Evolutionary conservation across 805 yeast genomes (phyloP), one percentile per base, ranked within the genome.

Genomic region (Debaryomyces maramus): DNA sequence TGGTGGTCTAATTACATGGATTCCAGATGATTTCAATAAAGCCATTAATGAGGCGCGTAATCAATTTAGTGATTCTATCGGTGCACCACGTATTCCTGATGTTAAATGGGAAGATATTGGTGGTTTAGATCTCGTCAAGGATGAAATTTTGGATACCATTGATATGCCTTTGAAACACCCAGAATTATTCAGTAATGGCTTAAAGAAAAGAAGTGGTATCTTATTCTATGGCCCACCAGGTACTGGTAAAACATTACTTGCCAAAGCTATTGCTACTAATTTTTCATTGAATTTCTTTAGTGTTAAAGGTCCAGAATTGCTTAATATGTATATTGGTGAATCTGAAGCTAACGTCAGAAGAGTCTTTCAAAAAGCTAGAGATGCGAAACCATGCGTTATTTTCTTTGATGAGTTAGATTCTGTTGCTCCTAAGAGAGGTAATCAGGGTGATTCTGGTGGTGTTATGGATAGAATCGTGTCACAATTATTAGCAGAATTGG

Each of bases 381-480:
- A 93, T 62, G 97, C 98, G 10, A 86, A 84, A 58, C 99, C 99
- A 1, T 93, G 99, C 70, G 97, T 93, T 14, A 89, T 93, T 13
- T 93, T 93, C 63, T 93, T 93, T 57, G 99, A 93, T 67, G 99
- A 93, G 65, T 74, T 93, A 63, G 99, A 93, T 65, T 89, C 97
- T 1, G 97, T 93, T 1, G 99, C 99, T 0, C 98, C 98, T 2
- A 91, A 93, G 60, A 81, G 98, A 70, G 99, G 99, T 20, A 90
- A 91, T 59, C 97, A 93, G 57, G 98, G 99, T 17, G 99, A 93
- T 62, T 89, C 97, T 2, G 98, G 98, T 13, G 99, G 98, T 50
- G 98, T 93, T 2, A 93, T 93, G 99, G 99, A 93, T 59, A 78
- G 99, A 61, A 93, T 93, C 48, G 99, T 93, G 0, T 90, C 97